phyloP scores from a whole-genome alignment of 2,329 filamentous ascomycete species.

The Pestalotiopsis sp. region DNA sequence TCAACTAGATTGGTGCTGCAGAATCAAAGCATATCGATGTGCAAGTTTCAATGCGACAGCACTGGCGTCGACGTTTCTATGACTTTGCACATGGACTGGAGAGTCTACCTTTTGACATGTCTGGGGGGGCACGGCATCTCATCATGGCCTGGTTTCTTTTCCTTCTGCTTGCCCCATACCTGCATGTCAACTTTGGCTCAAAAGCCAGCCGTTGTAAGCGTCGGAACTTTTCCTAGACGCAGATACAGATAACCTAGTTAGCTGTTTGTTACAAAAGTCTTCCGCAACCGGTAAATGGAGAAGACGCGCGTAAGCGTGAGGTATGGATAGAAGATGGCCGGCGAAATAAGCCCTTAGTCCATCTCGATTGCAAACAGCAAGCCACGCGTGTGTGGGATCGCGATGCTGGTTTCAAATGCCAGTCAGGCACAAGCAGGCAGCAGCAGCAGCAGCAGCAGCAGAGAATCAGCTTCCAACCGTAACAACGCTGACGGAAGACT shows the following conservation, averaged over 20 bases:
- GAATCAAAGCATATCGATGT: neutral
- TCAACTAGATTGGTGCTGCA: slow-evolving; percentile 1
- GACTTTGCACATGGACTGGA: neutral
- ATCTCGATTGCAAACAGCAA: too few species aligned
- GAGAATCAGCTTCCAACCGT: neutral
- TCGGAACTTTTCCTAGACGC: neutral
- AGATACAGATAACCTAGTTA: neutral
- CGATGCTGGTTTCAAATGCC: neutral
- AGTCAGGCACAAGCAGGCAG: neutral
- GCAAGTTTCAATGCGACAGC: neutral
- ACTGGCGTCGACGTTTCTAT: neutral
- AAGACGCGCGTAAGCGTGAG: neutral
- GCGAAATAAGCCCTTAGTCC: too few species aligned
- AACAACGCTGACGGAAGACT: neutral
- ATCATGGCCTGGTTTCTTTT: too few species aligned
- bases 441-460: neutral
- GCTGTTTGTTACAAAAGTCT: neutral
- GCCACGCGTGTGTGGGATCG: neutral
- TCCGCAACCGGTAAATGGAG: neutral
- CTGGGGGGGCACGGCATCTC: too few species aligned
- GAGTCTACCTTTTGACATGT: too few species aligned
- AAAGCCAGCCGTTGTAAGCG: too few species aligned
- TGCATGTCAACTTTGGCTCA: too few species aligned
- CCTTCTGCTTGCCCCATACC: too few species aligned
- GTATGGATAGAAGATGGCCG: neutral